A percentile compares a stretch with the other conserved stretches of the same genome.
phyloP scores from a whole-genome alignment of 495 filamentous ascomycete species.

The Delitschia confertaspora region DNA sequence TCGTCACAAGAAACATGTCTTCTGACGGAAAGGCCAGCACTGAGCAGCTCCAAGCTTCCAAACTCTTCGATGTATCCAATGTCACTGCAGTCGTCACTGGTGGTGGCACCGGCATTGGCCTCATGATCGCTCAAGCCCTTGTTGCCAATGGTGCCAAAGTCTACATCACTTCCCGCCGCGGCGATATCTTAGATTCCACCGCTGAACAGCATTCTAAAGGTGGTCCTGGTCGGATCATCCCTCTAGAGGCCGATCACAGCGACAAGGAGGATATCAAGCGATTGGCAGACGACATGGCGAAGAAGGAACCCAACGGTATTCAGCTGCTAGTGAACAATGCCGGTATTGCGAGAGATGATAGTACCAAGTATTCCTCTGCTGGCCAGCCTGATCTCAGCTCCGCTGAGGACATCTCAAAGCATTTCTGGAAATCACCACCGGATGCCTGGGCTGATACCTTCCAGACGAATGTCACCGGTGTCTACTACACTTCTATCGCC shows the following conservation, averaged over 20 bases:
- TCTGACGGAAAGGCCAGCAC: constrained; percentile 25
- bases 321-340: constrained; percentile 36
- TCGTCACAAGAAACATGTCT: constrained; percentile 6
- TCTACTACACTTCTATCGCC: constrained; percentile 44
- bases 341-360: constrained; percentile 34
- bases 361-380: constrained; percentile 26
- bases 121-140: constrained; percentile 75
- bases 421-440: constrained; percentile 38
- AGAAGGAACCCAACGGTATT: constrained; percentile 32
- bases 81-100: constrained; percentile 34
- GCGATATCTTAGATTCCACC: constrained; percentile 29
- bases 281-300: constrained; percentile 28
- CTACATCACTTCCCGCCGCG: constrained; percentile 34
- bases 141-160: constrained; percentile 66
- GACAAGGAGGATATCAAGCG: constrained; percentile 28
- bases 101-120: constrained; percentile 44
- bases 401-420: constrained; percentile 38
- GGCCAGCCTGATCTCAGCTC: constrained; percentile 29
- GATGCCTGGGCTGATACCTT: constrained; percentile 44
- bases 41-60: constrained; percentile 26
- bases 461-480: constrained; percentile 44
- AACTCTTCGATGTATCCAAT: constrained; percentile 34
- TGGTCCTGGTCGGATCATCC: constrained; percentile 25
- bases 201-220: constrained; percentile 28
- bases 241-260: constrained; percentile 29